These are phyloP conservation scores for Blastobotrys buckinghamii DNA, from an alignment of 1,139 yeast genomes.

Conservation along the genomic window DNA sequence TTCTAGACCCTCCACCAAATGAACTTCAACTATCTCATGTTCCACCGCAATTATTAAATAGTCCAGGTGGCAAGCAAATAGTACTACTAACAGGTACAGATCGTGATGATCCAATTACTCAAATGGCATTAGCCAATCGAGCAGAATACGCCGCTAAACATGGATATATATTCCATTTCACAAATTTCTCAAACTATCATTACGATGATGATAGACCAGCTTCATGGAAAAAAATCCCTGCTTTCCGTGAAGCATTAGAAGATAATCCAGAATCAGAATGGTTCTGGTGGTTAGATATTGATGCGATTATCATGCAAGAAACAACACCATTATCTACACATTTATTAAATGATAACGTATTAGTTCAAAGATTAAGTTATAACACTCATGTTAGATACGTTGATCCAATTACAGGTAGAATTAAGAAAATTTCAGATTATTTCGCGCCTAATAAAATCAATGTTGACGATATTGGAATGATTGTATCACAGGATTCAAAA, in stretches of 20 bases:
- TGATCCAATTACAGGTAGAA: slow-evolving; percentile 5
- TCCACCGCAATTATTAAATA: not conserved
- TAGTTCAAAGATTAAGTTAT: slow-evolving; percentile 22
- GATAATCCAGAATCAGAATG: slow-evolving; percentile 31
- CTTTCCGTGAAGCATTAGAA: slow-evolving; percentile 28
- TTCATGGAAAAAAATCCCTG: slow-evolving; percentile 31
- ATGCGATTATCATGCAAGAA: slow-evolving; percentile 32
- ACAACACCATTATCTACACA: slow-evolving; percentile 27
- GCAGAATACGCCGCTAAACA: slow-evolving; percentile 30
- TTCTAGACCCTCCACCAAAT: not conserved
- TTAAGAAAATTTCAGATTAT: not conserved
- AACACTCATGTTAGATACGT: slow-evolving; percentile 19
- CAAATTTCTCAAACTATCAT: slow-evolving; percentile 22
- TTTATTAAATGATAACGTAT: slow-evolving; percentile 22
- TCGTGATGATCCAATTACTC: slow-evolving; percentile 1
- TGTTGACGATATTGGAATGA: slow-evolving; percentile 20
- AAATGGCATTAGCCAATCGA: slow-evolving; percentile 27
- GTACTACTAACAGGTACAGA: slow-evolving; percentile 1
- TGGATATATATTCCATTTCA: slow-evolving; percentile 28
- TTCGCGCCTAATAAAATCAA: slow-evolving; percentile 21
- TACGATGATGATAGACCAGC: slow-evolving; percentile 14
- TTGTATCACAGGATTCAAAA: slow-evolving; percentile 27
- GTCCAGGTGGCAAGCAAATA: not conserved
- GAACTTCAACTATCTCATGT: slow-evolving; percentile 1
- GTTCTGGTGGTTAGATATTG: slow-evolving; percentile 35